Evolutionary conservation across 2,329 filamentous ascomycete species (phyloP).

Genomic region (Orbilia oligospora): DNA sequence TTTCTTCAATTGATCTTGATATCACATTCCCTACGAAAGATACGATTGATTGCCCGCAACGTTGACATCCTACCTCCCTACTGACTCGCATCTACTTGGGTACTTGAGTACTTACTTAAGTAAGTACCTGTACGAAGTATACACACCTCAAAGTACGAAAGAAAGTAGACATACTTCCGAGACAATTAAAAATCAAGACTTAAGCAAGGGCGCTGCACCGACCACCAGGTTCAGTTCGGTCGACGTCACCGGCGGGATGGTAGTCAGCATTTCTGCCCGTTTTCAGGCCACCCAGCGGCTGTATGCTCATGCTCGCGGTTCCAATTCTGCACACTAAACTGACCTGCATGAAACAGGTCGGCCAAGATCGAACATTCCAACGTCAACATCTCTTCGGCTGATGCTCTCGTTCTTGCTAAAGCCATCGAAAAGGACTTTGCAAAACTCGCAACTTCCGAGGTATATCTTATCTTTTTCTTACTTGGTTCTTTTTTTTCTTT

Average conservation of each 20-base stretch:
- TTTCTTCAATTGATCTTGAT: neutral
- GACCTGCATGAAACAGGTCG: constrained; percentile 34
- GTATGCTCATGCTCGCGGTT: constrained; percentile 15
- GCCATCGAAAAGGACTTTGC: constrained; percentile 50
- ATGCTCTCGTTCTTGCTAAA: constrained; percentile 48
- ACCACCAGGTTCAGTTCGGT: neutral
- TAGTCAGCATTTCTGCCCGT: constrained; percentile 52
- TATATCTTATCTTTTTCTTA: constrained; percentile 8
- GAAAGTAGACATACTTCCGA: neutral
- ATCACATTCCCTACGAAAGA: no score
- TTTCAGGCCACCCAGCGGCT: constrained; percentile 50
- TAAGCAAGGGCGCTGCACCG: constrained; percentile 3
- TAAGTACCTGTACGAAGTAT: no score
- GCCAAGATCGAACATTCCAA: constrained; percentile 44
- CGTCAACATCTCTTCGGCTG: constrained; percentile 25
- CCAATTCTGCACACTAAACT: neutral
- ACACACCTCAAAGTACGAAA: neutral
- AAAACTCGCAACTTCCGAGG: constrained; percentile 49
- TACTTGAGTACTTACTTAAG: no score
- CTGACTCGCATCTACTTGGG: no score
- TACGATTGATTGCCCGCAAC: neutral
- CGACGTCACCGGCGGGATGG: constrained; percentile 24
- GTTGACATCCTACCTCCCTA: neutral
- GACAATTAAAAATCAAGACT: neutral
- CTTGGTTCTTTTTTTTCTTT: no score